phyloP scores from a whole-genome alignment of 176 grass and related monocot species.

The Aechmea fasciata region DNA sequence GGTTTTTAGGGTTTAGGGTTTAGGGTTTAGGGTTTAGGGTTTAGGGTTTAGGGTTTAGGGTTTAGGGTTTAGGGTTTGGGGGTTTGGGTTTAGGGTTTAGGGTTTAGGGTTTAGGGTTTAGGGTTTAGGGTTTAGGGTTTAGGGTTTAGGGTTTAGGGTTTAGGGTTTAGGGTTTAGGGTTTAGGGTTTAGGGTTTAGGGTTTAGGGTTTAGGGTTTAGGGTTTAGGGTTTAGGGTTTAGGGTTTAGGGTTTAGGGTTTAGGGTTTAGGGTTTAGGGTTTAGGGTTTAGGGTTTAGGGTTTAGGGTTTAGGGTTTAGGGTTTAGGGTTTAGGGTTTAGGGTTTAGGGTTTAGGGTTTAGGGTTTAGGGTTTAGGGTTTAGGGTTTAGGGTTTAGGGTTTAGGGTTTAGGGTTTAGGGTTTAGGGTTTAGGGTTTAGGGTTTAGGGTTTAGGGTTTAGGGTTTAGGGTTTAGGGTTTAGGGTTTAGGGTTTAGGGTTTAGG shows the following conservation, averaged over 20 bases:
- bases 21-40: constrained; percentile 24
- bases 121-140: constrained; percentile 28
- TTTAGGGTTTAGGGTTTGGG: constrained; percentile 11
- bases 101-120: constrained; percentile 16
- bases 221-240: constrained; percentile 28
- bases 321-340: constrained; percentile 16
- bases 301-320: constrained; percentile 16
- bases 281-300: constrained; percentile 16
- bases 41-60: constrained; percentile 20
- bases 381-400: constrained; percentile 21
- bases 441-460: constrained; percentile 13
- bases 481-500: constrained; percentile 10
- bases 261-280: constrained; percentile 1
- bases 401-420: constrained; percentile 12
- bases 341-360: constrained; percentile 13
- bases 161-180: constrained; percentile 15
- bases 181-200: constrained; percentile 20
- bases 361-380: constrained; percentile 13
- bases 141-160: constrained; percentile 16
- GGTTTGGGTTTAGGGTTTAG: constrained; percentile 16
- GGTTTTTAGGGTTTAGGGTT: constrained; percentile 24
- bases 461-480: constrained; percentile 15
- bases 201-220: constrained; percentile 18
- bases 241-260: constrained; percentile 16
- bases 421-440: constrained; percentile 15